Conservation (phyloP, 2,329 filamentous ascomycete genomes). For the Colletotrichum paranaense region DNA sequence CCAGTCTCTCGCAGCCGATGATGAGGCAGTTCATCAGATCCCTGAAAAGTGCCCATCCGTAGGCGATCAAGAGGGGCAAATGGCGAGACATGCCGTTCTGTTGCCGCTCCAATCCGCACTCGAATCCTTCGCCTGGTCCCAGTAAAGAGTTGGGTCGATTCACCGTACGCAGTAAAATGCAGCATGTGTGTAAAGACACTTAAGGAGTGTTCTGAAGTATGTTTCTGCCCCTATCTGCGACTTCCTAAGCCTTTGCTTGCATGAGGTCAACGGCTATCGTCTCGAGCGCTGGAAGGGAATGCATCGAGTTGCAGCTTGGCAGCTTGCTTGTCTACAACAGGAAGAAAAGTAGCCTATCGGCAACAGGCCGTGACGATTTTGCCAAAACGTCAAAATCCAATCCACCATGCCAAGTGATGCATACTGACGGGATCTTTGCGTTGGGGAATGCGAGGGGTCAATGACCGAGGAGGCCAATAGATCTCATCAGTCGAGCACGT, state of each 20-base stretch:
- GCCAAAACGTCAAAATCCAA: not conserved
- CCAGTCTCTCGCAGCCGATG: not conserved
- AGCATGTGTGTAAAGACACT: not conserved
- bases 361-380: constrained; percentile 18
- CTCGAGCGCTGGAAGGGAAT: not conserved
- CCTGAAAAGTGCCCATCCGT: not conserved
- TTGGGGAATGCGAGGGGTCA: not conserved
- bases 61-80: constrained; percentile 1
- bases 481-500: constrained; percentile 21
- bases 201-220: not conserved
- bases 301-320: constrained; percentile 13
- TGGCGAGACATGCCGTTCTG: not conserved
- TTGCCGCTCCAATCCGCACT: constrained; percentile 23
- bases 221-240: not conserved
- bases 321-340: constrained; percentile 21
- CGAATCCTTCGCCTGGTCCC: not conserved
- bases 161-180: not conserved
- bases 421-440: constrained; percentile 3
- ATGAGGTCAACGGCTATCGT: not conserved
- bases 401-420: constrained; percentile 13
- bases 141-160: not conserved
- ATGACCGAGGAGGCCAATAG: constrained; percentile 15
- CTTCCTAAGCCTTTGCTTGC: not conserved
- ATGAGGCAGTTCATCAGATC: not conserved
- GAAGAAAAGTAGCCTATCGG: constrained; percentile 14